Evolutionary conservation across 371 early-diverging fungal genomes (phyloP).

Genomic region (Catenaria anguillulae): DNA sequence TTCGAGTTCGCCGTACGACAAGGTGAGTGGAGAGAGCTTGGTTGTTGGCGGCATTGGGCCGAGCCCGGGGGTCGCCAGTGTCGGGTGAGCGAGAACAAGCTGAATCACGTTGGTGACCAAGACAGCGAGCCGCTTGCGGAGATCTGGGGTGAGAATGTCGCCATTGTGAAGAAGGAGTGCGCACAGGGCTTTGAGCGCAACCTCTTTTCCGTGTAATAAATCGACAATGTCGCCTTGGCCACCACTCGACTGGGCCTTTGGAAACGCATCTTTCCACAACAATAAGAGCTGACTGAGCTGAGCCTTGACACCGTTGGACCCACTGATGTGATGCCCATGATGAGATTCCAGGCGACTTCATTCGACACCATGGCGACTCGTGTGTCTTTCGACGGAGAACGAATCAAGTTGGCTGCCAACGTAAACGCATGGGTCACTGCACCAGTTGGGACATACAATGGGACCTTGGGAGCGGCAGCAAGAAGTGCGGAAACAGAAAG

Average conservation of each 20-base stretch:
- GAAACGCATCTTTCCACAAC: slow-evolving; percentile 49
- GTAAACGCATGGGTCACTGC: slow-evolving; percentile 58
- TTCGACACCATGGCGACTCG: slow-evolving; percentile 44
- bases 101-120: slow-evolving; percentile 42
- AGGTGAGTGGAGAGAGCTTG: slow-evolving; percentile 15
- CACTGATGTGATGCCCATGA: slow-evolving; percentile 60
- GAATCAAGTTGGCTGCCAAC: slow-evolving; percentile 53
- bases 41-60: background rate
- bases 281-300: slow-evolving; percentile 62
- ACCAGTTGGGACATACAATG: slow-evolving; percentile 60
- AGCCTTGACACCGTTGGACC: slow-evolving; percentile 63
- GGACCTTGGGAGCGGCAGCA: slow-evolving; percentile 47
- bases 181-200: slow-evolving; percentile 52
- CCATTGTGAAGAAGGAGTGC: slow-evolving; percentile 54
- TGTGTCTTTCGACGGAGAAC: slow-evolving; percentile 37
- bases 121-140: slow-evolving; percentile 63
- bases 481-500: slow-evolving; percentile 53
- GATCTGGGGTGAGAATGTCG: slow-evolving; percentile 52
- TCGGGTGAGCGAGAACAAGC: slow-evolving; percentile 40
- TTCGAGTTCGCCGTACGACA: slow-evolving; percentile 43
- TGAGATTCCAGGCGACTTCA: slow-evolving; percentile 65
- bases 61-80: slow-evolving; percentile 38
- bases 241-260: slow-evolving; percentile 34
- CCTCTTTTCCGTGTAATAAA: slow-evolving; percentile 49
- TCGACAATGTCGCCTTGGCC: slow-evolving; percentile 34